phyloP scores from a whole-genome alignment of 768 basidiomycete species.

The Neoboletus magnificus region DNA sequence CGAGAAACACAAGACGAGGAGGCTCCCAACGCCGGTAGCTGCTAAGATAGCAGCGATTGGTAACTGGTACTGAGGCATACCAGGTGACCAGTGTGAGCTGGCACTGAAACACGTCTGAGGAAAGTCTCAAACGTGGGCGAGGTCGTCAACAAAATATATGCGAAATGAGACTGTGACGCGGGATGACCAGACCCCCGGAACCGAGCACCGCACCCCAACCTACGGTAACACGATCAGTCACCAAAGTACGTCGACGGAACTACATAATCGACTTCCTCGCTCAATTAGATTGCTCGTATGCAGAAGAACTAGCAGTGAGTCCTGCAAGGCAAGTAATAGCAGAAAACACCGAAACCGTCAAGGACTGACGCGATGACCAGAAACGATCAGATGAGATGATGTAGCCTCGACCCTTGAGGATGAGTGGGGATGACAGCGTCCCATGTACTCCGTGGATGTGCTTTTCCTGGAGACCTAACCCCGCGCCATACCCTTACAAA shows the following conservation, averaged over 20 bases:
- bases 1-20: conserved; percentile 40
- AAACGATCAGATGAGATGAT: not conserved
- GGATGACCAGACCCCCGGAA: conserved; percentile 8
- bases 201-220: not conserved
- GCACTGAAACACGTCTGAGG: not conserved
- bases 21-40: conserved; percentile 42
- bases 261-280: not conserved
- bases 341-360: not conserved
- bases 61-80: conserved; percentile 62
- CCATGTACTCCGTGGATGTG: not conserved
- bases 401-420: no score
- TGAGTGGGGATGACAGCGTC: not conserved
- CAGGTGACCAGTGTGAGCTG: not conserved
- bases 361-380: not conserved
- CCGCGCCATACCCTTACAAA: not conserved
- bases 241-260: not conserved
- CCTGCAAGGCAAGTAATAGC: not conserved
- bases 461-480: not conserved
- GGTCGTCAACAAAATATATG: not conserved
- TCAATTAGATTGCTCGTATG: not conserved
- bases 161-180: not conserved
- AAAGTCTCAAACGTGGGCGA: not conserved
- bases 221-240: not conserved
- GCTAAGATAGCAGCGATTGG: conserved; percentile 49
- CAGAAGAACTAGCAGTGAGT: not conserved